Percentiles rank a stretch among this genome's conserved stretches.
These are phyloP conservation scores for Aspergillus biplanus DNA, from an alignment of 495 filamentous ascomycete genomes.

Conservation along the genomic window DNA sequence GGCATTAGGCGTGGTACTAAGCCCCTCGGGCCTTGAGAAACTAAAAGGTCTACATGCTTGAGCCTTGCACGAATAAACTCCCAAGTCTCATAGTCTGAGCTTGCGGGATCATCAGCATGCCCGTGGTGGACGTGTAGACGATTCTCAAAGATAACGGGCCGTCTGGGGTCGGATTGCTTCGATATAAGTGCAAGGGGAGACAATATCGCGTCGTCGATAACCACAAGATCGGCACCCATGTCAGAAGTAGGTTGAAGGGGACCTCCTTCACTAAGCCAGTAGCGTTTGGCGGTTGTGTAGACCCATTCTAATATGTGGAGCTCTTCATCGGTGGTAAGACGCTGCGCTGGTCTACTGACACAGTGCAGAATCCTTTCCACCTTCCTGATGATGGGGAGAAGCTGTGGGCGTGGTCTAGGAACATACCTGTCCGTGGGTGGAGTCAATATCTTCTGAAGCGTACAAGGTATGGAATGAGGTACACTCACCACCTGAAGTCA, in stretches of 20 bases:
- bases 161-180: conserved; percentile 18
- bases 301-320: conserved; percentile 17
- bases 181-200: conserved; percentile 12
- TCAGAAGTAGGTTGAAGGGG: conserved; percentile 12
- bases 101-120: background rate
- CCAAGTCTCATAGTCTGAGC: background rate
- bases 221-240: conserved; percentile 14
- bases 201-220: conserved; percentile 12
- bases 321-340: conserved; percentile 13
- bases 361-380: conserved; percentile 16
- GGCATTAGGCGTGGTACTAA: conserved; percentile 11
- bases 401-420: conserved; percentile 16
- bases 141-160: conserved; percentile 21
- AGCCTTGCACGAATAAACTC: conserved; percentile 16
- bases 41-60: conserved; percentile 13
- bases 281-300: conserved; percentile 15
- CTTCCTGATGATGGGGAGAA: conserved; percentile 9
- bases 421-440: conserved; percentile 12
- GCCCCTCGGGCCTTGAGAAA: conserved; percentile 9
- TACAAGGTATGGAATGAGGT: too few species aligned
- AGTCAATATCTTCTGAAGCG: background rate
- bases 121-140: conserved; percentile 6
- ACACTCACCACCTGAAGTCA: conserved; percentile 14
- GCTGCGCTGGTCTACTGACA: background rate
- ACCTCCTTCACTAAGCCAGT: conserved; percentile 16